Base-by-base conservation (phyloP, 73 alveolate genomes). In the Paramecium sonneborni region DNA sequence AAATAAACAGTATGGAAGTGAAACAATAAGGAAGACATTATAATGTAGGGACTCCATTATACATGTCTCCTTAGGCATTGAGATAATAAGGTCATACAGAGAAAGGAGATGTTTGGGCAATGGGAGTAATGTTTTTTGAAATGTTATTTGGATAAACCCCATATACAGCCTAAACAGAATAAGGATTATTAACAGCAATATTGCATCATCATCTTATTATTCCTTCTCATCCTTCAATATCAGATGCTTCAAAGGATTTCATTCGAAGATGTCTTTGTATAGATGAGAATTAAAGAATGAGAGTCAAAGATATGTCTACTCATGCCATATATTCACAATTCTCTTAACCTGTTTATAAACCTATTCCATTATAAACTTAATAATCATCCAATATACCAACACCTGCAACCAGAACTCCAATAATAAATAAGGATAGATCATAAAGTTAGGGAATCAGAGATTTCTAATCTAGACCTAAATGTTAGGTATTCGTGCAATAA, bases 31-130 rank as follows among this genome's bases (percentile, higher is more conserved):
- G 87, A 1, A 69, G 58, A 37, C 87, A 92, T 93, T 94, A 94
- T 39, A 95, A 95, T 85, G 98, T 95, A n/a, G 98, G 98, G 15
- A 95, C 98, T 11, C 98, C 98, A 9, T 93, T 93, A 70, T 95
- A 95, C 57, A 95, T 95, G 85, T 95, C 97, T 15, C 98, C 98
- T 0, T 93, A 95, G 57, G 97, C 95, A 18, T 94, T 95, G 57
- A 89, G 97, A 55, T 92, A 95, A 86, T 92, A 87, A 28, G 98
- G 97, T 9, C 95, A 95, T 90, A 96, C 97, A 24, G 95, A 94
- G 38, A 96, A 94, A 76, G 97, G 95, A 12, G 98, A 95, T 90
- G 93, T 95, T 92, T 95, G 98, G 98, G 90, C 97, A 18, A 95
- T 95, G 44, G 98, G 98, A 4, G 97, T 95, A 12, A 92, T 95